Evolutionary conservation across 768 basidiomycete species (phyloP).

Genomic region (Russula emetica): DNA sequence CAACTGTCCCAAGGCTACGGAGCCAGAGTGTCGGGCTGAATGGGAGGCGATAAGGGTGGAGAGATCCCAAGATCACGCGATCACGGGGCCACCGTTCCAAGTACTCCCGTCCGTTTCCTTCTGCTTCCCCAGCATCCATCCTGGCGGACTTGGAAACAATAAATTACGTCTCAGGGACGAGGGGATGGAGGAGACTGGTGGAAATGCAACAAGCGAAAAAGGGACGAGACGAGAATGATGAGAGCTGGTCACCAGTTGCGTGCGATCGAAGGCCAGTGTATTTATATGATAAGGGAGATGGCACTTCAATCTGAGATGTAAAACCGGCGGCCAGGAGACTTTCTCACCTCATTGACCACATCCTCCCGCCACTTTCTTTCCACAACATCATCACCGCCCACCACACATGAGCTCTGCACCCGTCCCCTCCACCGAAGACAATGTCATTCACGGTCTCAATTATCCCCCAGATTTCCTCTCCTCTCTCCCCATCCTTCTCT

Average conservation of each 20-base stretch:
- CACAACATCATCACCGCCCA: neutral
- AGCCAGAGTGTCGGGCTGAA: constrained; percentile 15
- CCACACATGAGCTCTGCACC: constrained; percentile 17
- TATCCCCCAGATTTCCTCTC: constrained; percentile 30
- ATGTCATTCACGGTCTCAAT: constrained; percentile 28
- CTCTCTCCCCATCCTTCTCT: constrained; percentile 33
- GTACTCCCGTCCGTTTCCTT: constrained; percentile 2
- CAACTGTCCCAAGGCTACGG: neutral
- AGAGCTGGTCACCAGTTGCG: constrained; percentile 15
- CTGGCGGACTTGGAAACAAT: constrained; percentile 11
- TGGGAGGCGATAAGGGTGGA: constrained; percentile 19
- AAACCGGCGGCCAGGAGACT: neutral
- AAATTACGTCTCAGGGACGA: constrained; percentile 22
- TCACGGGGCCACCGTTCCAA: constrained; percentile 21
- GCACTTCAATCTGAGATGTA: constrained; percentile 24
- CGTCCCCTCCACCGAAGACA: constrained; percentile 15
- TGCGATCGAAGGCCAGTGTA: constrained; percentile 6
- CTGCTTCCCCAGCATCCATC: neutral
- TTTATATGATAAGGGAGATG: constrained; percentile 17
- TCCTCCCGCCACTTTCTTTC: constrained; percentile 9
- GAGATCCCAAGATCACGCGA: constrained; percentile 22
- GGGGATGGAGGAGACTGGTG: neutral
- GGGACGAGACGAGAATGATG: constrained; percentile 12
- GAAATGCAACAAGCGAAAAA: constrained; percentile 5
- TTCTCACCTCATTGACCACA: constrained; percentile 11